These are phyloP conservation scores for Nemania sp. DNA, from an alignment of 2,329 filamentous ascomycete species.

Conservation along the genomic window DNA sequence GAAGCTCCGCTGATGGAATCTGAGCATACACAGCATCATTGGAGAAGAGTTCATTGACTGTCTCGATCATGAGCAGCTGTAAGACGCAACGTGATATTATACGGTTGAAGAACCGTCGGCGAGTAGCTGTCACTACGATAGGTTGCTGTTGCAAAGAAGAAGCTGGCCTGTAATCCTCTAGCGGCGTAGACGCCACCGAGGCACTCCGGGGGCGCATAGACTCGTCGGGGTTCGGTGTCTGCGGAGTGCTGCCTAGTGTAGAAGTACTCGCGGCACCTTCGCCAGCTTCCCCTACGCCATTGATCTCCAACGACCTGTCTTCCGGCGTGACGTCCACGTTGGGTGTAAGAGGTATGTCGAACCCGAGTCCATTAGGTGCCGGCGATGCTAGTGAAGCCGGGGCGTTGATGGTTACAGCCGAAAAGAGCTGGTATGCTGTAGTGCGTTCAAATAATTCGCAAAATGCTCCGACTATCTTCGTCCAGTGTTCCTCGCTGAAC, in stretches of 20 bases:
- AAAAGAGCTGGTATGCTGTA: slow-evolving; percentile 93
- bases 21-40: slow-evolving; percentile 93
- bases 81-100: slow-evolving; percentile 99
- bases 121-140: slow-evolving; percentile 87
- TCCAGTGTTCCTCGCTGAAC: slow-evolving; percentile 86
- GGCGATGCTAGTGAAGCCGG: slow-evolving; percentile 55
- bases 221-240: slow-evolving; percentile 30
- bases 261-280: slow-evolving; percentile 42
- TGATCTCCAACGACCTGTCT: slow-evolving; percentile 64
- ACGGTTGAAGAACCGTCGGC: slow-evolving; percentile 95
- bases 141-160: slow-evolving; percentile 81
- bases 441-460: slow-evolving; percentile 94
- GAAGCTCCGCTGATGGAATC: slow-evolving; percentile 86
- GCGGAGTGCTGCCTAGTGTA: slow-evolving; percentile 26
- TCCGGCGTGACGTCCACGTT: slow-evolving; percentile 46
- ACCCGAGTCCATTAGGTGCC: slow-evolving; percentile 55
- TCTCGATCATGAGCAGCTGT: slow-evolving; percentile 98
- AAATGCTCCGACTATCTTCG: slow-evolving; percentile 91
- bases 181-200: slow-evolving; percentile 48
- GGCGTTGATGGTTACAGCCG: slow-evolving; percentile 66
- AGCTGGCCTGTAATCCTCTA: slow-evolving; percentile 88
- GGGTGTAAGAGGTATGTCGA: slow-evolving; percentile 50
- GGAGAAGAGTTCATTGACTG: slow-evolving; percentile 96
- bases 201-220: slow-evolving; percentile 25
- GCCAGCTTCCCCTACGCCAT: slow-evolving; percentile 53